Percentiles rank a stretch among this genome's conserved stretches.
phyloP scores from a whole-genome alignment of 306 rosid genomes.

The Begonia fuchsioides region DNA sequence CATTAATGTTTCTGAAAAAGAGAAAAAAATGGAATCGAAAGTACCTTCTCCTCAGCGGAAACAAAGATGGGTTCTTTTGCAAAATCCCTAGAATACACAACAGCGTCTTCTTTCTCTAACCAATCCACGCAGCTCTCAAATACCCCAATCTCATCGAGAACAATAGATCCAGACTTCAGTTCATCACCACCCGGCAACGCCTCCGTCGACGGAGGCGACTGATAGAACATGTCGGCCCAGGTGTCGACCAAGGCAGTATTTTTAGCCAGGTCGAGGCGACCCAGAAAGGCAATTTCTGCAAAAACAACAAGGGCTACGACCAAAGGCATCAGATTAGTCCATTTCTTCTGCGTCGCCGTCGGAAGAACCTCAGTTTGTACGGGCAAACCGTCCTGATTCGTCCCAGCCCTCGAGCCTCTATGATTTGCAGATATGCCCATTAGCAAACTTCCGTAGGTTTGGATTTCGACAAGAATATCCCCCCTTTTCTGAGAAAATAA shows the following conservation, averaged over 20 bases:
- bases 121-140: slow-evolving; percentile 52
- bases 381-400: slow-evolving; percentile 34
- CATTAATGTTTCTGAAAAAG: no score
- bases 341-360: slow-evolving; percentile 34
- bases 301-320: slow-evolving; percentile 56
- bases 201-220: slow-evolving; percentile 16
- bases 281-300: slow-evolving; percentile 75
- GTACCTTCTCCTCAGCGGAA: slow-evolving; percentile 64
- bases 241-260: slow-evolving; percentile 62
- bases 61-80: slow-evolving; percentile 48
- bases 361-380: slow-evolving; percentile 13
- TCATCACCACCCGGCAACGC: slow-evolving; percentile 14
- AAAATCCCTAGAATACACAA: slow-evolving; percentile 62
- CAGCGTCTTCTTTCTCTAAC: slow-evolving; percentile 75
- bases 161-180: slow-evolving; percentile 13
- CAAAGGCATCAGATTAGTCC: slow-evolving; percentile 53
- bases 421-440: slow-evolving; percentile 44
- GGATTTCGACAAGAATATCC: no score
- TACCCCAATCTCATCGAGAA: slow-evolving; percentile 22
- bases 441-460: background rate
- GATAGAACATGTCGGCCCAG: slow-evolving; percentile 48
- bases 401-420: slow-evolving; percentile 49
- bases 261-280: slow-evolving; percentile 62
- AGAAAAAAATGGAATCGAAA: slow-evolving; percentile 1
- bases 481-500: no score